Evolutionary conservation across 2,329 filamentous ascomycete species (phyloP).

Genomic region (Spiromastix sp.): DNA sequence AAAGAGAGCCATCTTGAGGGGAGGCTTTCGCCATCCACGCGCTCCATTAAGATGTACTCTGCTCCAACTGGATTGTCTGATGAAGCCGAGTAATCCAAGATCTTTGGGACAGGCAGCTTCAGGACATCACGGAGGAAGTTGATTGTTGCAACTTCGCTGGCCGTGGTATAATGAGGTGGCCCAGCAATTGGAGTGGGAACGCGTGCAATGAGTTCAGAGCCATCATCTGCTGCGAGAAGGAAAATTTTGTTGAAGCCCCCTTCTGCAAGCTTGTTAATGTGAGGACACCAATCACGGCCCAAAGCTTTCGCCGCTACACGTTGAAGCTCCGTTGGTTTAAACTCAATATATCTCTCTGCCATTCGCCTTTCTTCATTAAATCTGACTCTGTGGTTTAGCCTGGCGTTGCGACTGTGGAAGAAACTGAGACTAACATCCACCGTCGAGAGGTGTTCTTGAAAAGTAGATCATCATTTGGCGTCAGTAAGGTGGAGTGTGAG

Average conservation of each 20-base stretch:
- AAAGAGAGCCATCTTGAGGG: conserved; percentile 18
- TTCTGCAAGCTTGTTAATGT: conserved; percentile 20
- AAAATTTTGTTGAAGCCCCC: conserved; percentile 21
- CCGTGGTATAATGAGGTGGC: conserved; percentile 18
- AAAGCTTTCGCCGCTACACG: conserved; percentile 2
- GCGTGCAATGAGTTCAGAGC: conserved; percentile 15
- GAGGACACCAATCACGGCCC: conserved; percentile 3
- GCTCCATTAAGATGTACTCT: conserved; percentile 36
- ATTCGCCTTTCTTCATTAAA: conserved; percentile 8
- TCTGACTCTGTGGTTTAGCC: conserved; percentile 1
- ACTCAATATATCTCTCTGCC: conserved; percentile 7
- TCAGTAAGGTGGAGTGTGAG: no score
- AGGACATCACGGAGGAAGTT: conserved; percentile 19
- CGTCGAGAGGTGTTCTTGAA: conserved; percentile 2
- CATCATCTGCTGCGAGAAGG: conserved; percentile 14
- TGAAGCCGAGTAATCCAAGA: conserved; percentile 26
- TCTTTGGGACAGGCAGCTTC: conserved; percentile 25
- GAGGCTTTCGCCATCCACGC: conserved; percentile 24
- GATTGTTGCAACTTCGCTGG: conserved; percentile 31
- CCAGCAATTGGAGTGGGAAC: conserved; percentile 19
- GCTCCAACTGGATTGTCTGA: conserved; percentile 28
- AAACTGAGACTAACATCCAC: conserved; percentile 1
- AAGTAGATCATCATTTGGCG: no score
- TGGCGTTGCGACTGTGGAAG: background rate
- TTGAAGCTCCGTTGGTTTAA: conserved; percentile 5